Evolutionary conservation across 768 basidiomycete species (phyloP), one percentile per base, ranked within the genome.

Genomic region (Naganishia vaughanmartiniae): DNA sequence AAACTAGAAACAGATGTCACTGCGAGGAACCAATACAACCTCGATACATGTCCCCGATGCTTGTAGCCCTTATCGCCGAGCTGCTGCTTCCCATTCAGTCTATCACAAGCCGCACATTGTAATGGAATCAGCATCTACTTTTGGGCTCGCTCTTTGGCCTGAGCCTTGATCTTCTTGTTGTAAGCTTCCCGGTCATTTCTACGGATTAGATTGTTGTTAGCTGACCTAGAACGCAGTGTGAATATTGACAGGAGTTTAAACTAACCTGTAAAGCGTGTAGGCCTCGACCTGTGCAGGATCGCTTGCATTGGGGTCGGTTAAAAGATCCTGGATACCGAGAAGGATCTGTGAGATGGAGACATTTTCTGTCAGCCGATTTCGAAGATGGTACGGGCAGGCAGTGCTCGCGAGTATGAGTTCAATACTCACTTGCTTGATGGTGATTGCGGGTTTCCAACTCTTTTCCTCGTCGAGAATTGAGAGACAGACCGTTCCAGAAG

Each of bases 401-500:
- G 39, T 9, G 39, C 39, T 7, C 39, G 39, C 39, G 39, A 21
- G 46, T 17, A 46, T 7, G 30, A 28, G 14, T n/a, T n/a, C n/a
- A 24, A 17, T 2, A 63, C 71, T 56, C 14, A 69, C 71, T 54
- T 72, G 71, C 82, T 98, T 99, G 83, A 99, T 93, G 1, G 96
- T 98, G 76, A 99, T 97, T 9, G 93, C 91, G 30, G 96, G 93
- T 79, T 97, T 97, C 96, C 96, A 99, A 0, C 89, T 89, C 81
- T 99, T 98, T 83, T 99, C 96, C 79, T 99, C 96, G 77, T 98
- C 95, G 66, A 99, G 83, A 77, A 99, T 99, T 14, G 94, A 97
- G 33, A 99, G 84, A 81, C 95, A 98, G 55, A 98, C 94, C 24
- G 96, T 99, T 30, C 96, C 96, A 34, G 95, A 98, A 0, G 96